phyloP scores from a whole-genome alignment of 306 rosid species.

The Dryas drummondii region DNA sequence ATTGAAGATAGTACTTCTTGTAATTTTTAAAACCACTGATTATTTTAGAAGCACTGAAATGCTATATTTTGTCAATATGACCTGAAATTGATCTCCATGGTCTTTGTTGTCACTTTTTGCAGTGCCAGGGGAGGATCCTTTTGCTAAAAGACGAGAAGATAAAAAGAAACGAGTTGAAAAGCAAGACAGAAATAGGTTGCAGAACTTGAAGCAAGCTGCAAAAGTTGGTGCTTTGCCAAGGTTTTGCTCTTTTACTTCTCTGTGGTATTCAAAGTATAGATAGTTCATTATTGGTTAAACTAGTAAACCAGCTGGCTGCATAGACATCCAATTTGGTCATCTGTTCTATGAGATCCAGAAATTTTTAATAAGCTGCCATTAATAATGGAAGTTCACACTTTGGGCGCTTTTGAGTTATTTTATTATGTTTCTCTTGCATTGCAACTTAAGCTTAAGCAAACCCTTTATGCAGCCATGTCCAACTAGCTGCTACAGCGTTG shows the following conservation, averaged over 20 bases:
- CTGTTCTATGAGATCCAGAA: neutral
- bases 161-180: slow-evolving; percentile 75
- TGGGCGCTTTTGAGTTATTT: neutral
- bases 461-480: slow-evolving; percentile 67
- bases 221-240: slow-evolving; percentile 87
- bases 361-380: neutral
- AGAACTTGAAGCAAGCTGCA: slow-evolving; percentile 82
- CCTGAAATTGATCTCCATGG: neutral
- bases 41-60: neutral
- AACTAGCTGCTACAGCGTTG: slow-evolving; percentile 84
- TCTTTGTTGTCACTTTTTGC: slow-evolving; percentile 25
- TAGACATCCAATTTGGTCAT: neutral
- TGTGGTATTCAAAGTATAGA: slow-evolving; percentile 11
- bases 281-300: neutral
- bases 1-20: neutral
- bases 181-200: slow-evolving; percentile 67
- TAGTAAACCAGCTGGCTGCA: neutral
- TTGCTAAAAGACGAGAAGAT: slow-evolving; percentile 68
- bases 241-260: slow-evolving; percentile 38
- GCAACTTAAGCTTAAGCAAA: slow-evolving; percentile 3
- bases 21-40: neutral
- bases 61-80: neutral
- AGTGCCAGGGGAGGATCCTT: slow-evolving; percentile 86
- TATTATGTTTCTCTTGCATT: neutral
- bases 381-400: neutral